phyloP scores from a whole-genome alignment of 345 rosid genomes.

The Erodium maritimum region DNA sequence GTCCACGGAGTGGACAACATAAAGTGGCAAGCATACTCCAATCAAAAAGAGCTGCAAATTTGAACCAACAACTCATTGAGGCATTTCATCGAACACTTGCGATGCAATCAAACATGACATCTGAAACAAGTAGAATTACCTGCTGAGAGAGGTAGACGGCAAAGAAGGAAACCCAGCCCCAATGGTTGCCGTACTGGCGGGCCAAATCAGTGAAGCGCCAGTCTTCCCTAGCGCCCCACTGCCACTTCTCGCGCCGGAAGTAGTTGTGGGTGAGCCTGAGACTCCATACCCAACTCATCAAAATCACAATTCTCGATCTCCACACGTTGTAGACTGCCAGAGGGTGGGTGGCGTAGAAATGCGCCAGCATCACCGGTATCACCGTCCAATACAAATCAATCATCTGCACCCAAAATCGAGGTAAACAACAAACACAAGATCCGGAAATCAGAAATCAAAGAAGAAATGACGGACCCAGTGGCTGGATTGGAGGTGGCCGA shows the following conservation, averaged over 20 bases:
- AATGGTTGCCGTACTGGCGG: conserved; percentile 61
- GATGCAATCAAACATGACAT: neutral
- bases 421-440: neutral
- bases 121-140: conserved; percentile 24
- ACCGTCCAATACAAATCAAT: conserved; percentile 94
- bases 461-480: conserved; percentile 49
- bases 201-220: conserved; percentile 89
- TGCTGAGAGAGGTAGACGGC: conserved; percentile 79
- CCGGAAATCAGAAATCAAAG: neutral
- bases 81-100: conserved; percentile 30
- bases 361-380: conserved; percentile 70
- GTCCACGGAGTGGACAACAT: conserved; percentile 50
- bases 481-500: conserved; percentile 58
- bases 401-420: conserved; percentile 35
- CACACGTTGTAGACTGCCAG: conserved; percentile 36
- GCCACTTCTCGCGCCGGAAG: conserved; percentile 92
- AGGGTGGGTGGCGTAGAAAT: conserved; percentile 71
- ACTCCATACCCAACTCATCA: conserved; percentile 73
- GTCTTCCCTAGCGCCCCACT: conserved; percentile 92
- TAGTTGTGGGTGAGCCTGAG: conserved; percentile 77
- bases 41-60: conserved; percentile 58
- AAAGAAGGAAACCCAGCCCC: conserved; percentile 97
- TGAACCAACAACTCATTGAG: conserved; percentile 12
- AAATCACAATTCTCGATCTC: conserved; percentile 57
- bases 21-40: conserved; percentile 68